Percentiles rank a stretch among this genome's conserved stretches.
Evolutionary conservation across 768 basidiomycete species (phyloP).

Genomic region (Leucosporidium creatinivorum): DNA sequence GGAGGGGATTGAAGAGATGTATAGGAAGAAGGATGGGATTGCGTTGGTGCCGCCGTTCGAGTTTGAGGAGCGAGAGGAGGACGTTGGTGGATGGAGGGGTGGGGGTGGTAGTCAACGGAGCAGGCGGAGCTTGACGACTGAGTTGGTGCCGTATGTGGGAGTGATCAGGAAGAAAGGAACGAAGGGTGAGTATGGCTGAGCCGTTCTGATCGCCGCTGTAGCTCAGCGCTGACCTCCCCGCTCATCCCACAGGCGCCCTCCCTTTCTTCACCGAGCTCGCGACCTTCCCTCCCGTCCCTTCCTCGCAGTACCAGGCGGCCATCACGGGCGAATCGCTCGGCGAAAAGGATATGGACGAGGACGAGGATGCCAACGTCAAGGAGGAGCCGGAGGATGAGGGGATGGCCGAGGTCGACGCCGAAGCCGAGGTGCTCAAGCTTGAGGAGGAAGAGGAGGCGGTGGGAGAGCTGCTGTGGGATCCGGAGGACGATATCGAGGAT

Average conservation of each 20-base stretch:
- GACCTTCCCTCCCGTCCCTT: slow-evolving; percentile 19
- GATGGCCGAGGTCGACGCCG: slow-evolving; percentile 3
- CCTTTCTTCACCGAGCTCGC: slow-evolving; percentile 26
- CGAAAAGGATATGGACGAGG: slow-evolving; percentile 23
- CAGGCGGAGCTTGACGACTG: slow-evolving; percentile 7
- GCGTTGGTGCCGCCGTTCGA: background rate
- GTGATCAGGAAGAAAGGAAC: slow-evolving; percentile 10
- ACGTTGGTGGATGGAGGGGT: background rate
- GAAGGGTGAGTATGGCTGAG: background rate
- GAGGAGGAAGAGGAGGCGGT: background rate
- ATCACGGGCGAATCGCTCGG: slow-evolving; percentile 16
- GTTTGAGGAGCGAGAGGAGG: background rate
- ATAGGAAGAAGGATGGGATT: background rate
- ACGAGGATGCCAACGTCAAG: background rate
- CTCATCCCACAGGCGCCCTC: background rate
- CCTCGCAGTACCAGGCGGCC: background rate
- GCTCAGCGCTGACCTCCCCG: too few relatives aligned
- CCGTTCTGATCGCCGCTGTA: too few relatives aligned
- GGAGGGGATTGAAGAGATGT: slow-evolving; percentile 16
- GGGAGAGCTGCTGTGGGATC: slow-evolving; percentile 4
- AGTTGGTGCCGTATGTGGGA: slow-evolving; percentile 19
- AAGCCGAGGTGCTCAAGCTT: slow-evolving; percentile 1
- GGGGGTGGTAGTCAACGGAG: slow-evolving; percentile 3
- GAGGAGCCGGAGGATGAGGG: slow-evolving; percentile 3
- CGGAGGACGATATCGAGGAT: slow-evolving; percentile 26